Base-by-base conservation (phyloP, 345 rosid genomes). In the Iberis pinnata region DNA sequence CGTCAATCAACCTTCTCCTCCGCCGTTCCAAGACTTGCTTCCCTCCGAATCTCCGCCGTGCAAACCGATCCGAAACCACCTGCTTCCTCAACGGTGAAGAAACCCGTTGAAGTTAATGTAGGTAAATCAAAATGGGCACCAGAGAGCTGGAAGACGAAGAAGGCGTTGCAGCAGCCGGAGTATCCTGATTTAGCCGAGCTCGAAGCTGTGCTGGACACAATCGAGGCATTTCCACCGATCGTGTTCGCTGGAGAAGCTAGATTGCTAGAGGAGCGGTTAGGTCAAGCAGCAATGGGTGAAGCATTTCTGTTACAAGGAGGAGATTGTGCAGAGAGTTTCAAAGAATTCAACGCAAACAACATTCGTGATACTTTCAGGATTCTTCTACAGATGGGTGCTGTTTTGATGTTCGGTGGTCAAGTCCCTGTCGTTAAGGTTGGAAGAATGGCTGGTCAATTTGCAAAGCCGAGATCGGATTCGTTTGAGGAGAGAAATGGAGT, bases 291-390 rank as follows among this genome's bases (percentile, higher is more conserved):
- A 22, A 45, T 74, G 77, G 89, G 89, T 15, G 79, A 78, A 35
- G 89, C 89, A 8, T 82, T 82, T 47, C 67, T 82, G 8, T 68
- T 82, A 15, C 89, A 80, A 45, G 89, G 89, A 7, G 89, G 89
- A 4, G 89, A 80, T 53, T 80, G 89, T 40, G 86, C 89, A 0
- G 89, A 82, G 80, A 82, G 89, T 26, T 80, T 82, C 73, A 82
- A 82, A 57, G 89, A 80, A 56, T 82, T 82, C 39, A 61, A 80
- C 46, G 89, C 83, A 2, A 80, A 80, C 32, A 82, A 82, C 75
- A 82, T 80, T 60, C 80, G 89, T 49, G 89, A 32, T 7, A 32
- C 37, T 2, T 32, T 32, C n/a, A 32, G 37, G 37, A 11, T 32
- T 32, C 37, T 32, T 2, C n/a, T 32, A 2, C 37, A 32, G 37